These are phyloP conservation scores for Mycena maculata DNA, from an alignment of 768 basidiomycete genomes.

Conservation along the genomic window DNA sequence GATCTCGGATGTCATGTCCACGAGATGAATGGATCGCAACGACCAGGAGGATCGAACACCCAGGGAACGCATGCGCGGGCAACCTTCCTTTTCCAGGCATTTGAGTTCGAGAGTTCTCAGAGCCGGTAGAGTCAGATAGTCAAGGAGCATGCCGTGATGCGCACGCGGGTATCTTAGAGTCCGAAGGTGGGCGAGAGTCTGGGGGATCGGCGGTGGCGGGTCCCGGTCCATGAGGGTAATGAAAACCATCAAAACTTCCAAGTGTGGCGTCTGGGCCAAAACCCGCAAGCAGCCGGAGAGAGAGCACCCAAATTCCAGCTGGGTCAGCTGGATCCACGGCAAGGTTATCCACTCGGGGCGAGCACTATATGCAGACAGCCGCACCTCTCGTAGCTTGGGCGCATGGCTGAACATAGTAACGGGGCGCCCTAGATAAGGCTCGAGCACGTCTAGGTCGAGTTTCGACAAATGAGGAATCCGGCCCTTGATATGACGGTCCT, in stretches of 20 bases:
- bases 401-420: constrained; percentile 10
- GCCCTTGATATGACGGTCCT: not conserved
- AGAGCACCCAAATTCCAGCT: not conserved
- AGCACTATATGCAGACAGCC: not conserved
- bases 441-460: not conserved
- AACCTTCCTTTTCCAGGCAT: not conserved
- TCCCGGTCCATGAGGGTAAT: not conserved
- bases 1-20: not conserved
- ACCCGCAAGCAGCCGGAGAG: not conserved
- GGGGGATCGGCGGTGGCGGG: not conserved
- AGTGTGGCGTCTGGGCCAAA: not conserved
- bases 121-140: constrained; percentile 6
- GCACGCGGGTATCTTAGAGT: not conserved
- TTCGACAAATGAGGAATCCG: not conserved
- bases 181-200: constrained; percentile 7
- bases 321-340: constrained; percentile 22
- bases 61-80: not conserved
- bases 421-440: no score
- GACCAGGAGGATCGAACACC: not conserved
- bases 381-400: constrained; percentile 13
- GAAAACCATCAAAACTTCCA: constrained; percentile 1
- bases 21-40: not conserved
- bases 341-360: constrained; percentile 4
- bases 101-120: not conserved
- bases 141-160: not conserved